Conservation (phyloP, 2,329 filamentous ascomycete species). For the Penicillium psychrosexuale region DNA sequence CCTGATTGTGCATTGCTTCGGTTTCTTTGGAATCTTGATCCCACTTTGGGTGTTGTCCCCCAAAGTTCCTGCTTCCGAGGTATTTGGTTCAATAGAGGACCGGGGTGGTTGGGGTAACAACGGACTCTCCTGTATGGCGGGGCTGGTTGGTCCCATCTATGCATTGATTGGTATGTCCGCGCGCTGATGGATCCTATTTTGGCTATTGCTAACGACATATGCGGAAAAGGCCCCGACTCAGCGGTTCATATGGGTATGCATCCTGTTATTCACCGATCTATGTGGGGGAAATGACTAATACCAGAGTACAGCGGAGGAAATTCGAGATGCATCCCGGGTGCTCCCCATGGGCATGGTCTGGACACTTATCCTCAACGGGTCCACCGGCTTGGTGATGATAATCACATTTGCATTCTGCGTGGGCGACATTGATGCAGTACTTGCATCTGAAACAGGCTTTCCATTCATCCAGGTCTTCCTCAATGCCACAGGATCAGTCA, state of each 20-base stretch:
- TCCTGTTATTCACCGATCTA: background rate
- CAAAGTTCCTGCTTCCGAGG: background rate
- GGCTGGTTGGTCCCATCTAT: background rate
- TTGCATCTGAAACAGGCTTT: background rate
- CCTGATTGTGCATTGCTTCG: constrained; percentile 32
- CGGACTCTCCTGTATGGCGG: background rate
- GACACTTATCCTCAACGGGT: background rate
- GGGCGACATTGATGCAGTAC: background rate
- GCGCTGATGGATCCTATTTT: background rate
- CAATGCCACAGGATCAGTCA: background rate
- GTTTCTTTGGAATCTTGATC: constrained; percentile 34
- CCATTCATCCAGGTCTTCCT: background rate
- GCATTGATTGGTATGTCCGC: background rate
- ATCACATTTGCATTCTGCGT: background rate
- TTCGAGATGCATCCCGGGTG: background rate
- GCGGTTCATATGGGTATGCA: background rate
- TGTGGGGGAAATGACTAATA: background rate
- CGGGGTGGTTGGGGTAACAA: background rate
- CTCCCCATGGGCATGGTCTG: background rate
- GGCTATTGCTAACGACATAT: background rate
- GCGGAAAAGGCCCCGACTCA: background rate
- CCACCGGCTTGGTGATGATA: background rate
- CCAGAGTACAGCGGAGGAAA: background rate
- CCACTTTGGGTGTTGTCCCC: constrained; percentile 26
- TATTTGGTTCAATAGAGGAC: background rate